Percentiles rank a stretch among this genome's conserved stretches.
These are phyloP conservation scores for Sclerotinia trifoliorum DNA, from an alignment of 2,329 filamentous ascomycete genomes.

Conservation along the genomic window DNA sequence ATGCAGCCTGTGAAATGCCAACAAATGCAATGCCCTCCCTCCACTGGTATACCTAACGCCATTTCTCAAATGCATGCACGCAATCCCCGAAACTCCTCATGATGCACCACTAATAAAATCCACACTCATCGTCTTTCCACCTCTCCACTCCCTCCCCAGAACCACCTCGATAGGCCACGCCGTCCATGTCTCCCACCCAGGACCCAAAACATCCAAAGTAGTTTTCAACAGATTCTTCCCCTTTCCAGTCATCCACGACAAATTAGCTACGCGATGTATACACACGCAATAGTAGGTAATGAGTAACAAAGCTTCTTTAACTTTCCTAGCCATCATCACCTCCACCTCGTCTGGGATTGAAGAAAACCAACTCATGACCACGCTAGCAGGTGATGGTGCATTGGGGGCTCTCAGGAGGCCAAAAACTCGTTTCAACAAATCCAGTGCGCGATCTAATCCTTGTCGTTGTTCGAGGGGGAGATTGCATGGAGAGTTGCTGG, in stretches of 20 bases:
- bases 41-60: constrained; percentile 16
- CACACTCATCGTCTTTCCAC: constrained; percentile 18
- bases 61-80: constrained; percentile 9
- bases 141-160: constrained; percentile 21
- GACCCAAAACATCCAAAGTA: constrained; percentile 35
- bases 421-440: constrained; percentile 27
- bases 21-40: neutral
- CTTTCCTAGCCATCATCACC: constrained; percentile 39
- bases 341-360: constrained; percentile 38
- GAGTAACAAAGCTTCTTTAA: constrained; percentile 42
- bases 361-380: constrained; percentile 43
- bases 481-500: constrained; percentile 10
- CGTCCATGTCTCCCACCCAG: constrained; percentile 33
- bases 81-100: constrained; percentile 9
- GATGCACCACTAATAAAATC: constrained; percentile 17
- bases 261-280: constrained; percentile 41
- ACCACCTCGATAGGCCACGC: constrained; percentile 33
- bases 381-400: constrained; percentile 27
- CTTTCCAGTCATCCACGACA: constrained; percentile 48
- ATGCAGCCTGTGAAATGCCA: constrained; percentile 10
- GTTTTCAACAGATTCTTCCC: constrained; percentile 42
- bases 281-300: constrained; percentile 43
- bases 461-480: constrained; percentile 12
- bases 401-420: constrained; percentile 33
- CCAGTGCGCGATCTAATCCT: constrained; percentile 24